Base-by-base conservation (phyloP, 139 green algal genomes). In the Chlamydomonas sp. region DNA sequence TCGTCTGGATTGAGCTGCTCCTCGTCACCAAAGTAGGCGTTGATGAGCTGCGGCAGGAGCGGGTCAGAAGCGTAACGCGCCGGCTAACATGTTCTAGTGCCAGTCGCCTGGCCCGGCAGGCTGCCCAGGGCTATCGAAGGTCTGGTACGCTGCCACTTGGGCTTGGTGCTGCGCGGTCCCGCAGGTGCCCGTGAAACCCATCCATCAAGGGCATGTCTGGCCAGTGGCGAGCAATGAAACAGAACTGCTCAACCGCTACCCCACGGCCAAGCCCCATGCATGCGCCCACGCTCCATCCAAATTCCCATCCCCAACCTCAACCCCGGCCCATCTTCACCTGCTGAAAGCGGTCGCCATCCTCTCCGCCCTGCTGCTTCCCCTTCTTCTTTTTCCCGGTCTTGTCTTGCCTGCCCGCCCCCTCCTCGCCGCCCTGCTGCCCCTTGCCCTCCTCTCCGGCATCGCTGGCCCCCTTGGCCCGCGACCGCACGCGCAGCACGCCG, bases 1-100 rank as follows among this genome's bases (percentile, higher is more conserved):
- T 98, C 96, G 12, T 90, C 92, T 12, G 93, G 88, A 17, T 85
- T 75, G 71, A 98, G 89, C 79, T 93, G 68, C 61, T 80, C 85
- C 59, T 86, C 86, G 18, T 90, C 78, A 8, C 94, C 94, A 93
- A 99, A 99, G 89, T 97, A 98, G 20, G 90, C 89, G 58, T 96
- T 92, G 77, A 98, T 89, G n/a, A 95, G 86, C 91, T 91, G 90
- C 92, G 84, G 31, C 31, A 49, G 31, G 31, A n/a, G 67, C 16
- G 67, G 67, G 67, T 14, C 14, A 16, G 67, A 74, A 74, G 67
- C 14, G 67, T 74, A 74, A n/a, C 67, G 67, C 14, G 14, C 67
- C 14, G 67, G 67, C 16, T 74, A 74, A 16, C 67, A 74, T 49
- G 31, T 49, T 49, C 31, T 49, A 49, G 31, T 49, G 31, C 31